Evolutionary conservation across 2,329 filamentous ascomycete genomes (phyloP).

Genomic region (Cladosporium colombiae): DNA sequence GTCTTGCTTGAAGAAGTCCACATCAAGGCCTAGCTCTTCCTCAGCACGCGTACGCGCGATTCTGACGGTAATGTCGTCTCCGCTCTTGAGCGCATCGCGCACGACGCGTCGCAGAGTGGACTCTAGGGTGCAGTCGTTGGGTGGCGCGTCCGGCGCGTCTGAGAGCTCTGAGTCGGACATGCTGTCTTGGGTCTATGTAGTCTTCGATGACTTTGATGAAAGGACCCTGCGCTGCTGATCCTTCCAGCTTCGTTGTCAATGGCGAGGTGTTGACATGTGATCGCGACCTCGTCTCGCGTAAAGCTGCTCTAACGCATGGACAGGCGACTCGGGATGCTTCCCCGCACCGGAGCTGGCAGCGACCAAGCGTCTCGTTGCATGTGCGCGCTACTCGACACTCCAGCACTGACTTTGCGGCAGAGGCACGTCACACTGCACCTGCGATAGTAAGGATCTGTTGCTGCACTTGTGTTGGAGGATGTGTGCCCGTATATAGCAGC

Average conservation of each 20-base stretch:
- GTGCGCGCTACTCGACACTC: neutral
- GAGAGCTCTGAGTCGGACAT: slow-evolving; percentile 33
- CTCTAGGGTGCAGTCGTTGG: slow-evolving; percentile 40
- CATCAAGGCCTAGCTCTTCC: slow-evolving; percentile 51
- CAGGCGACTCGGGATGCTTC: neutral
- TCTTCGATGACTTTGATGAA: neutral
- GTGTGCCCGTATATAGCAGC: neutral
- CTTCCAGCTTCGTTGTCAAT: neutral
- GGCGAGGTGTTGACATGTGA: neutral
- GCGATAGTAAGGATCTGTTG: neutral
- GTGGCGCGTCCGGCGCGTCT: slow-evolving; percentile 2
- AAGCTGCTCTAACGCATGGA: neutral
- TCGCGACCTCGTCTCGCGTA: neutral
- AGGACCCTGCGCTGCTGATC: neutral
- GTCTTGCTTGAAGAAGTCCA: slow-evolving; percentile 58
- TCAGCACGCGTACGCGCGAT: slow-evolving; percentile 56
- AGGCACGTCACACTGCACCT: slow-evolving; percentile 6
- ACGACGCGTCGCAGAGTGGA: slow-evolving; percentile 45
- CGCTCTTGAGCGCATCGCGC: slow-evolving; percentile 41
- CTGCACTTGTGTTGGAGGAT: neutral
- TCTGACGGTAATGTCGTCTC: slow-evolving; percentile 58
- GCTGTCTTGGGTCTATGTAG: neutral
- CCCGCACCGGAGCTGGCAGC: neutral
- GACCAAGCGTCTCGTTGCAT: neutral
- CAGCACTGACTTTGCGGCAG: neutral